Evolutionary conservation across 2,329 filamentous ascomycete species (phyloP).

Genomic region (Botrytis paeoniae): DNA sequence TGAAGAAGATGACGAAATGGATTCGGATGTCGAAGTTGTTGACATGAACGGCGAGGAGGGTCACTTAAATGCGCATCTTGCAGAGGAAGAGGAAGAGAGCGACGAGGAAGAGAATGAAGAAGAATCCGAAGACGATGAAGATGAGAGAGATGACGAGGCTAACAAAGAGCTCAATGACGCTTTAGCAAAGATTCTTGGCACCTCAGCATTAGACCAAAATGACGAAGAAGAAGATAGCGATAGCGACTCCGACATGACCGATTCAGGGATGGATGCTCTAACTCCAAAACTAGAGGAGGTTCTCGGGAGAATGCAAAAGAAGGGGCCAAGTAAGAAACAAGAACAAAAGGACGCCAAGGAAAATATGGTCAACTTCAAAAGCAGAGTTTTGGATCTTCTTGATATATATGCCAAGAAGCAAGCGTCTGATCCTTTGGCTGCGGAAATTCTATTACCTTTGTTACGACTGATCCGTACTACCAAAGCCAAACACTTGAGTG

Average conservation of each 20-base stretch:
- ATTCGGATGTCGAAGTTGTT: constrained; percentile 50
- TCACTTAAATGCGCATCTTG: constrained; percentile 39
- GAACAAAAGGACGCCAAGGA: constrained; percentile 85
- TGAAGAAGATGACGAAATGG: constrained; percentile 40
- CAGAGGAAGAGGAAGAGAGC: constrained; percentile 46
- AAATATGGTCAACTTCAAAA: constrained; percentile 91
- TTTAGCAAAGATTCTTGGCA: constrained; percentile 74
- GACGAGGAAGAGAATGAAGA: constrained; percentile 44
- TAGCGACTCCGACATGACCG: constrained; percentile 81
- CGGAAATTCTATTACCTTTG: constrained; percentile 71
- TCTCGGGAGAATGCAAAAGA: constrained; percentile 69
- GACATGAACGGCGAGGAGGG: constrained; percentile 46
- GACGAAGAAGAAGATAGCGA: constrained; percentile 53
- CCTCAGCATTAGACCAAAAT: constrained; percentile 61
- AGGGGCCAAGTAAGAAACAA: constrained; percentile 68
- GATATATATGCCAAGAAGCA: constrained; percentile 82
- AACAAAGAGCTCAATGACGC: constrained; percentile 60
- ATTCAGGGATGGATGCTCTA: constrained; percentile 90
- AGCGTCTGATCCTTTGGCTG: constrained; percentile 62
- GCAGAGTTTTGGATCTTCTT: constrained; percentile 83
- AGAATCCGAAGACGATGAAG: constrained; percentile 39
- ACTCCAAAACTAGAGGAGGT: constrained; percentile 81
- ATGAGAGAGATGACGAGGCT: constrained; percentile 40
- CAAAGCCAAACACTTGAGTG: constrained; percentile 69
- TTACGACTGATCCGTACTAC: constrained; percentile 75